Base-by-base conservation (phyloP, 2,329 filamentous ascomycete genomes). In the Claviceps arundinis region DNA sequence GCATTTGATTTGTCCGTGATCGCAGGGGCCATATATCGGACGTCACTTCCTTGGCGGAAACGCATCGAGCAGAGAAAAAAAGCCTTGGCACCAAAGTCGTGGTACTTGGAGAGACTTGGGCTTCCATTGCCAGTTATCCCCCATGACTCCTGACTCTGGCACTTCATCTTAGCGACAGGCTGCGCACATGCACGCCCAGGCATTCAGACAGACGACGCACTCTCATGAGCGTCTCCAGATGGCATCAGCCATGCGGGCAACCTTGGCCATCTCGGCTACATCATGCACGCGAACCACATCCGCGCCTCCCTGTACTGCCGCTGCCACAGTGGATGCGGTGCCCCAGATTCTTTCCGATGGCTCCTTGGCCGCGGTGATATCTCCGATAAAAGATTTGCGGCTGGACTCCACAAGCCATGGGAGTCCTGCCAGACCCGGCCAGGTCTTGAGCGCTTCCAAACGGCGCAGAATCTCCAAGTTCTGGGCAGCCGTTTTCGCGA, bases 211-310 rank as follows among this genome's bases (percentile, higher is more conserved):
- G 17, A 42, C 16, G 16, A 41, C 11, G 42, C 42, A 43, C 19
- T 16, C 48, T 55, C 48, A 51, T 17, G 26, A 50, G 37, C 44
- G 26, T 59, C 87, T 76, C 80, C 87, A 95, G 51, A 96, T 89
- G n/a, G 89, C 90, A 76, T 97, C 91, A 8, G 88, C 81, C 83
- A 97, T 91, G 64, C 78, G 85, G 1, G 81, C 82, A 37, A 95
- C 89, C 68, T 89, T 78, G 42, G 70, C 74, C 91, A 97, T 97
- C 72, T 93, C 87, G 52, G 73, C 69, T 14, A 90, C 86, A 71
- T 97, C 91, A 69, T 98, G 93, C 43, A 98, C 89, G 50, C 93
- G 77, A 46, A 97, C 84, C 54, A 98, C 82, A 71, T 97, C 90
- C 24, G 90, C 90, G 2, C 93, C 93, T 6, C 88, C 88, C 55